phyloP scores from a whole-genome alignment of 148 eudicot species.

The Dysphania ambrosioides region DNA sequence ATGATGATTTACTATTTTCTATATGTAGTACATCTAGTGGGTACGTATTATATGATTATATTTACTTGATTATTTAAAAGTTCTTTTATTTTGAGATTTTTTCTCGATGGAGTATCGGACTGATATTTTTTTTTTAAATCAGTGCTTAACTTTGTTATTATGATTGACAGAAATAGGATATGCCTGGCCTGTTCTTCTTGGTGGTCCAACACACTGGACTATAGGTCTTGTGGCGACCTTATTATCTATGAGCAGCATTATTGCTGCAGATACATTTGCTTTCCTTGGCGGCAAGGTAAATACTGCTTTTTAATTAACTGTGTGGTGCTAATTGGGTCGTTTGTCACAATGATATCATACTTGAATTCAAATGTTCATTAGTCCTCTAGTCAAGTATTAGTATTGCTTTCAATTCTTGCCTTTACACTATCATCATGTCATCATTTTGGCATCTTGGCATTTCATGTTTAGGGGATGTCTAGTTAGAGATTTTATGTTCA shows the following conservation, averaged over 20 bases:
- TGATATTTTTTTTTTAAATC: neutral
- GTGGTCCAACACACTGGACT: conserved; percentile 93
- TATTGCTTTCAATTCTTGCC: too few relatives aligned
- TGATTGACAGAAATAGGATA: conserved; percentile 56
- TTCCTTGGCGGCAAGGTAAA: conserved; percentile 94
- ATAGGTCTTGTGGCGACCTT: conserved; percentile 92
- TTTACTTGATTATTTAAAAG: too few relatives aligned
- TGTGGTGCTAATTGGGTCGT: neutral
- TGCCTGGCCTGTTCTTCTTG: conserved; percentile 83
- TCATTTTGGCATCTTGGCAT: too few relatives aligned
- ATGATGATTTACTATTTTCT: neutral
- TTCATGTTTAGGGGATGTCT: too few relatives aligned
- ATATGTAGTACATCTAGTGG: neutral
- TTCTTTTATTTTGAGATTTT: too few relatives aligned
- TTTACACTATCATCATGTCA: too few relatives aligned
- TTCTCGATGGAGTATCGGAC: neutral
- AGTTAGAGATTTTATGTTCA: too few relatives aligned
- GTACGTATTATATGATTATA: neutral
- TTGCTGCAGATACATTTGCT: conserved; percentile 96
- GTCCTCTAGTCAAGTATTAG: neutral
- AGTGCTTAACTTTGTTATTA: neutral
- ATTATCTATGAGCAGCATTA: conserved; percentile 76
- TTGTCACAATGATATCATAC: neutral
- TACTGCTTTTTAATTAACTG: conserved; percentile 14
- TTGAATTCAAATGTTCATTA: neutral